Conservation (phyloP, 1,139 yeast species). For the Suhomyces bribrorum region DNA sequence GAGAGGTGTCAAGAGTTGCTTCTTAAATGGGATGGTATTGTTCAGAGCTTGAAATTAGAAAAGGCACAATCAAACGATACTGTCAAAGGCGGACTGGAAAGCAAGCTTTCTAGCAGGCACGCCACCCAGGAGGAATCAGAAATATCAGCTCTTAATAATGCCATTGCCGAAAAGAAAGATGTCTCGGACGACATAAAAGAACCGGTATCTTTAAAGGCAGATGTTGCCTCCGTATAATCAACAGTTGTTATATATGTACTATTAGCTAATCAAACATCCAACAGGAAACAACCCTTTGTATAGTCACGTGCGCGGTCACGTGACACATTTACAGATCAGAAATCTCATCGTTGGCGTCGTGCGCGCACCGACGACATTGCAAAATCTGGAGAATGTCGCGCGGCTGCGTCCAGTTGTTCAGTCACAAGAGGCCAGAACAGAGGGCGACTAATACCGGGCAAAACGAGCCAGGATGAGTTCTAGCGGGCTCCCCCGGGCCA, state of each 20-base stretch:
- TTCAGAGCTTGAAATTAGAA: conserved; percentile 39
- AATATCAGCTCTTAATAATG: conserved; percentile 25
- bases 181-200: conserved; percentile 9
- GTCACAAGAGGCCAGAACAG: not conserved
- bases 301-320: not conserved
- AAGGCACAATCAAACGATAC: conserved; percentile 20
- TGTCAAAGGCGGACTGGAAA: conserved; percentile 9
- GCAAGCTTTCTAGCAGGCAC: conserved; percentile 18
- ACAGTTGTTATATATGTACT: conserved; percentile 14
- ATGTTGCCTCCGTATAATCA: conserved; percentile 9
- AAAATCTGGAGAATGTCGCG: not conserved
- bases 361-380: not conserved
- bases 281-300: not conserved
- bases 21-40: conserved; percentile 44
- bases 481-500: too few species aligned
- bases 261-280: conserved; percentile 8
- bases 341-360: not conserved
- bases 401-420: not conserved
- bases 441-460: not conserved
- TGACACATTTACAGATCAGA: not conserved
- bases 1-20: conserved; percentile 47
- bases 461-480: too few species aligned
- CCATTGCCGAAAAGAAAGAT: conserved; percentile 14
- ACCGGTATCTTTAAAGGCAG: conserved; percentile 7
- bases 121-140: conserved; percentile 35